These are phyloP conservation scores for Fusarium hainanense DNA, from an alignment of 2,329 filamentous ascomycete species.

Conservation along the genomic window DNA sequence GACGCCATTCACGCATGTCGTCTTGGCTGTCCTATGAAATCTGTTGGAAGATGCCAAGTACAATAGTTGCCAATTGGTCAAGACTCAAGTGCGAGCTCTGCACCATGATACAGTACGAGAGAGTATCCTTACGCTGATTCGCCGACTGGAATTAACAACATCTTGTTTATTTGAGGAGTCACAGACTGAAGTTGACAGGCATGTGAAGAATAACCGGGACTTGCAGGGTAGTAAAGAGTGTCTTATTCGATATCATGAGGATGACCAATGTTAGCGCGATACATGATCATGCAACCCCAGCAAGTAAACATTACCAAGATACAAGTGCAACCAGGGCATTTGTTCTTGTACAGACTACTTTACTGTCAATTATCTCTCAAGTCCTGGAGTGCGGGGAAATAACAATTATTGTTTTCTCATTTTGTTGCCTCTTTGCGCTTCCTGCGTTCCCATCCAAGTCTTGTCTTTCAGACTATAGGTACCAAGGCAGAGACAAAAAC, in stretches of 20 bases:
- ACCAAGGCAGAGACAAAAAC: neutral
- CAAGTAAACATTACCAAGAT: neutral
- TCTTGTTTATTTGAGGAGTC: conserved; percentile 4
- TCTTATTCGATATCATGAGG: conserved; percentile 14
- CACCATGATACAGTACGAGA: neutral
- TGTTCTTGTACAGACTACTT: neutral
- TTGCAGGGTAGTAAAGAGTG: conserved; percentile 15
- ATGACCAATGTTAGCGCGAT: conserved; percentile 17
- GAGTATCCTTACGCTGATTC: neutral
- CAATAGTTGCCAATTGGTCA: conserved; percentile 8
- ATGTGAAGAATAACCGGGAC: conserved; percentile 23
- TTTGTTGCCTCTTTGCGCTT: neutral
- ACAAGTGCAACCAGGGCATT: neutral
- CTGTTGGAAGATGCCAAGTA: conserved; percentile 5
- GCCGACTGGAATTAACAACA: conserved; percentile 4
- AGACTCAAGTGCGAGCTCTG: conserved; percentile 1
- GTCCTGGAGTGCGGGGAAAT: conserved; percentile 17
- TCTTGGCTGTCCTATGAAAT: conserved; percentile 20
- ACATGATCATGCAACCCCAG: neutral
- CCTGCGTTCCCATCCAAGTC: neutral
- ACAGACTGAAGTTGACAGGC: conserved; percentile 6
- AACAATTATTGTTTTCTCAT: conserved; percentile 3
- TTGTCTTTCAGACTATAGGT: neutral
- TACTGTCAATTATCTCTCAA: neutral
- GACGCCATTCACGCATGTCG: conserved; percentile 28